Conservation (phyloP, 1,284 basidiomycete species). For the Irpex sp. region DNA sequence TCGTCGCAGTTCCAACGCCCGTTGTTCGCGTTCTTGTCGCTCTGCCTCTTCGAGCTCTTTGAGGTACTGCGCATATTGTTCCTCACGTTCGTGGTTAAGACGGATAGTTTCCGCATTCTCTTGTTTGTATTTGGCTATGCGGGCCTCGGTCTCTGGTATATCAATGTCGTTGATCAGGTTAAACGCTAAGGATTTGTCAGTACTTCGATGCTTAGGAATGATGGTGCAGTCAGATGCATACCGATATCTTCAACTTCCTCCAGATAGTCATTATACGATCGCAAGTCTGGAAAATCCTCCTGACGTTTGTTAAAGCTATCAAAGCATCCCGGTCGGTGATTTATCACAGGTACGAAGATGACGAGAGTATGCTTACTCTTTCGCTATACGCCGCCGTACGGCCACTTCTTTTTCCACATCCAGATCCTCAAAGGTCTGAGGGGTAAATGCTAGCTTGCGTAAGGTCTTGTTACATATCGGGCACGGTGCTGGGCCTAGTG, state of each 20-base stretch:
- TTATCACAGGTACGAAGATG: not conserved
- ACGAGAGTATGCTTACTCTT: constrained; percentile 50
- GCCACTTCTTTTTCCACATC: constrained; percentile 96
- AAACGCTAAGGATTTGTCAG: constrained; percentile 61
- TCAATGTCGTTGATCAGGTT: constrained; percentile 94
- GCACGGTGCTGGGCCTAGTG: constrained; percentile 94
- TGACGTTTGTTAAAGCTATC: constrained; percentile 87
- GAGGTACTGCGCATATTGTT: constrained; percentile 64
- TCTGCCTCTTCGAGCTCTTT: constrained; percentile 76
- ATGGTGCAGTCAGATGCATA: constrained; percentile 34
- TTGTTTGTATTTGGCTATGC: constrained; percentile 74
- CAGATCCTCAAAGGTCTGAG: constrained; percentile 97
- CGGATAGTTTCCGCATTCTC: constrained; percentile 82
- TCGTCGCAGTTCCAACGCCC: constrained; percentile 64
- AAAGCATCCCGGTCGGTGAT: not conserved
- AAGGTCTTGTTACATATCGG: constrained; percentile 90
- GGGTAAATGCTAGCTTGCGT: constrained; percentile 90
- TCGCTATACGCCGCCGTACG: constrained; percentile 81
- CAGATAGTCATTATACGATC: constrained; percentile 93
- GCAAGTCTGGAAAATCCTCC: constrained; percentile 84
- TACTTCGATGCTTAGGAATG: not conserved
- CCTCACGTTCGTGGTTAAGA: constrained; percentile 74
- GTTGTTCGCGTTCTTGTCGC: constrained; percentile 65
- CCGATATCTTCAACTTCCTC: constrained; percentile 96
- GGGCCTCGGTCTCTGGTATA: constrained; percentile 79